Conservation (phyloP, 2,329 filamentous ascomycete genomes). For the Lecanoromycetidae sp. region DNA sequence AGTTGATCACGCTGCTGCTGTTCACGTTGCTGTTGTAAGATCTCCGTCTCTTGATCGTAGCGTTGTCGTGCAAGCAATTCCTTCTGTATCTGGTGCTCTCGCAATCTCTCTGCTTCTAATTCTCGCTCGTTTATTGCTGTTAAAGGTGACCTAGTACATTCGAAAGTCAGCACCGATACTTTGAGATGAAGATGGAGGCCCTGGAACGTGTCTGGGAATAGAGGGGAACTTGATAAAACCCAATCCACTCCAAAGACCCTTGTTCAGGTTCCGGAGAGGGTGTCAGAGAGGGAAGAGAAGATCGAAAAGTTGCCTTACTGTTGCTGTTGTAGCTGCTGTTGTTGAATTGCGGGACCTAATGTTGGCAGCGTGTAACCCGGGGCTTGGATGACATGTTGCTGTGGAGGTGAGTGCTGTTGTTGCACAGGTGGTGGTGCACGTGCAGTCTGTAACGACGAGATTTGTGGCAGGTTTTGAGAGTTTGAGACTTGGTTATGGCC, state of each 20-base stretch:
- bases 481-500: conserved; percentile 15
- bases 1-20: conserved; percentile 54
- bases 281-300: too few relatives aligned
- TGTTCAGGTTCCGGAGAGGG: too few relatives aligned
- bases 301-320: too few relatives aligned
- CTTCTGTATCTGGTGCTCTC: conserved; percentile 46
- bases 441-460: conserved; percentile 10
- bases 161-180: too few relatives aligned
- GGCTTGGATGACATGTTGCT: conserved; percentile 10
- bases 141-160: too few relatives aligned
- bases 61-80: conserved; percentile 45
- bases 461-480: conserved; percentile 11
- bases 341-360: conserved; percentile 15
- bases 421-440: conserved; percentile 12
- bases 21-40: conserved; percentile 40
- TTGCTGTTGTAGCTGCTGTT: conserved; percentile 13
- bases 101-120: conserved; percentile 42
- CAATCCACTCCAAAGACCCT: too few relatives aligned
- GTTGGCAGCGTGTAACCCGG: conserved; percentile 15
- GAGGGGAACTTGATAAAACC: too few relatives aligned
- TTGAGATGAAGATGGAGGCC: too few relatives aligned
- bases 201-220: too few relatives aligned
- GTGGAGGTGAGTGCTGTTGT: conserved; percentile 18
- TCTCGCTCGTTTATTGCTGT: conserved; percentile 30
- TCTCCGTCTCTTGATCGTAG: conserved; percentile 9